Evolutionary conservation across 345 rosid species (phyloP).

Genomic region (Raphanus sativus): DNA sequence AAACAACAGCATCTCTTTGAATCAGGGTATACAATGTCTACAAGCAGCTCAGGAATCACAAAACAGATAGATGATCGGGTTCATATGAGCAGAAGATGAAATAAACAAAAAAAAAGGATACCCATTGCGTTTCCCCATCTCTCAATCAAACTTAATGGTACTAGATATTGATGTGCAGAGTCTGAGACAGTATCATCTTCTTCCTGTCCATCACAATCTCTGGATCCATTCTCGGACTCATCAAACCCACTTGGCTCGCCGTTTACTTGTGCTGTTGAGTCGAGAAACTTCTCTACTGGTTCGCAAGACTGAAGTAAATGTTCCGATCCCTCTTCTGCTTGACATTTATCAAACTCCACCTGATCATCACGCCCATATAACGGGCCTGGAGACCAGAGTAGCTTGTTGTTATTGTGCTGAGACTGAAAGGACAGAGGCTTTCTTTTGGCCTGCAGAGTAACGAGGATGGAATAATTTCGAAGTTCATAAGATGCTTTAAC

Average conservation of each 20-base stretch:
- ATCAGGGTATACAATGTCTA: conserved; percentile 77
- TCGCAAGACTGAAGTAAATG: conserved; percentile 59
- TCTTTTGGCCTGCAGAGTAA: conserved; percentile 67
- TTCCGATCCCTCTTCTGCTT: conserved; percentile 48
- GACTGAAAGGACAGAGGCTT: conserved; percentile 56
- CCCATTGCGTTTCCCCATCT: conserved; percentile 99
- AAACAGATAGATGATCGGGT: neutral
- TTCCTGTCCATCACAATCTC: conserved; percentile 40
- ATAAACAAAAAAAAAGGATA: conserved; percentile 51
- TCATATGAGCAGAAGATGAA: neutral
- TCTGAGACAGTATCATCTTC: conserved; percentile 23
- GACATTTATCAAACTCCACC: conserved; percentile 31
- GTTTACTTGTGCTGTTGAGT: conserved; percentile 39
- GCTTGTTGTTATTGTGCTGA: conserved; percentile 45
- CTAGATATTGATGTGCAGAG: conserved; percentile 53
- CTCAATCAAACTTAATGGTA: conserved; percentile 72
- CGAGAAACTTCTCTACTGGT: conserved; percentile 74
- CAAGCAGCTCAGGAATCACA: conserved; percentile 20
- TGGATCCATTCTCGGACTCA: conserved; percentile 33
- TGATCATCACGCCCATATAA: conserved; percentile 46
- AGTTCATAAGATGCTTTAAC: neutral
- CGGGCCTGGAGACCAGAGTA: conserved; percentile 54
- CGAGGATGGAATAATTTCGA: conserved; percentile 8
- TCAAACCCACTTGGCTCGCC: conserved; percentile 31
- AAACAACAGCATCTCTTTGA: conserved; percentile 93